A percentile compares a stretch with the other conserved stretches of the same genome.
Evolutionary conservation across 306 rosid genomes (phyloP).

Genomic region (Lathyrus tuberosus): DNA sequence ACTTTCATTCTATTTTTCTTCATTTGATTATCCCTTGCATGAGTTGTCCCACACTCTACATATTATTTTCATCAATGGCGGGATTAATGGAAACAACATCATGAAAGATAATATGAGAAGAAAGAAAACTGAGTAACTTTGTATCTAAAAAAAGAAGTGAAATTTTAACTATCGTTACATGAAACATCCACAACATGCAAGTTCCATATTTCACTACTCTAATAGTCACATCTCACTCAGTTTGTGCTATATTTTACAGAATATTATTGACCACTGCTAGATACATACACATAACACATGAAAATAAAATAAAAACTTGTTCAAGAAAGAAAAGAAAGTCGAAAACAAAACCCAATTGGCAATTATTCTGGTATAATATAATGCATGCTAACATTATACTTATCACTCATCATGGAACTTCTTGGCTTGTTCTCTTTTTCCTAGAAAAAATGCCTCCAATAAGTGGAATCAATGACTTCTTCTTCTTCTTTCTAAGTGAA

Average conservation of each 20-base stretch:
- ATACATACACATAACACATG: constrained; percentile 24
- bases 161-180: neutral
- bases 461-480: constrained; percentile 65
- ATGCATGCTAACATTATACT: neutral
- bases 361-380: constrained; percentile 35
- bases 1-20: no score
- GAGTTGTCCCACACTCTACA: no score
- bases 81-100: no score
- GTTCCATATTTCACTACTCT: neutral
- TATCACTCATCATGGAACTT: constrained; percentile 54
- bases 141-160: no score
- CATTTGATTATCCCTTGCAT: no score
- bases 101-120: no score
- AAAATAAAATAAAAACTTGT: neutral
- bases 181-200: constrained; percentile 1
- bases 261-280: constrained; percentile 13
- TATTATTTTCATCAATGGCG: no score
- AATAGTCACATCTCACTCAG: neutral
- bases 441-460: constrained; percentile 70
- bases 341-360: constrained; percentile 20
- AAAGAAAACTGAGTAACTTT: no score
- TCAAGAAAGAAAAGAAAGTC: neutral
- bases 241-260: neutral
- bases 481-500: constrained; percentile 78
- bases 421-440: constrained; percentile 58